A percentile compares a stretch with the other conserved stretches of the same genome.
Conservation (phyloP, 148 eudicot genomes). For the Fagopyrum esculentum region DNA sequence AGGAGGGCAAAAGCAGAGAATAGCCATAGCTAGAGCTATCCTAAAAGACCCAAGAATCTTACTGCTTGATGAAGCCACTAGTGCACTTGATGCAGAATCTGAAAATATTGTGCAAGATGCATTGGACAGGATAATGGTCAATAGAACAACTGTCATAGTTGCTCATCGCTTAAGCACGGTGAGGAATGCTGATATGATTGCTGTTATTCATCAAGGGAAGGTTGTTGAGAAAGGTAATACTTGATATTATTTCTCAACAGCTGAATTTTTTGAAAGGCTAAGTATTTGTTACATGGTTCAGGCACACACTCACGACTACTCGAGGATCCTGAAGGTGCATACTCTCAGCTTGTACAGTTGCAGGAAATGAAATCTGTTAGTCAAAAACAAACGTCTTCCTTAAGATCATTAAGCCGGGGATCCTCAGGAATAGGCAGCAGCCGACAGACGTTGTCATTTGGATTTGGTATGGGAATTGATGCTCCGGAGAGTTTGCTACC, state of each 20-base stretch:
- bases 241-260: no score
- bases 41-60: constrained; percentile 65
- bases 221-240: constrained; percentile 63
- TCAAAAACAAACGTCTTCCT: constrained; percentile 28
- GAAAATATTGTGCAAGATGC: constrained; percentile 79
- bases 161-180: constrained; percentile 81
- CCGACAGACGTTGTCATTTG: constrained; percentile 22
- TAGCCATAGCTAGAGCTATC: constrained; percentile 82
- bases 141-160: constrained; percentile 63
- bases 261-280: no score
- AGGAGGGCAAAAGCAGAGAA: constrained; percentile 81
- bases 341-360: constrained; percentile 53
- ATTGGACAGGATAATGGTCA: constrained; percentile 61
- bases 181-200: constrained; percentile 64
- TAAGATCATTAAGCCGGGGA: constrained; percentile 36
- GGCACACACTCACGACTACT: constrained; percentile 54
- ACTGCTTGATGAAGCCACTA: constrained; percentile 83
- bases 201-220: constrained; percentile 65
- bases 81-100: constrained; percentile 86
- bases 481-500: constrained; percentile 8
- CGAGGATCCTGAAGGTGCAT: constrained; percentile 66
- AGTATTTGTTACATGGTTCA: constrained; percentile 5
- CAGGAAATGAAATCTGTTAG: constrained; percentile 43
- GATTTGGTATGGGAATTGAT: constrained; percentile 30
- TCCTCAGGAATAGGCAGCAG: constrained; percentile 37